phyloP scores from a whole-genome alignment of 2,329 filamentous ascomycete genomes.

The Clarireedia hainanense region DNA sequence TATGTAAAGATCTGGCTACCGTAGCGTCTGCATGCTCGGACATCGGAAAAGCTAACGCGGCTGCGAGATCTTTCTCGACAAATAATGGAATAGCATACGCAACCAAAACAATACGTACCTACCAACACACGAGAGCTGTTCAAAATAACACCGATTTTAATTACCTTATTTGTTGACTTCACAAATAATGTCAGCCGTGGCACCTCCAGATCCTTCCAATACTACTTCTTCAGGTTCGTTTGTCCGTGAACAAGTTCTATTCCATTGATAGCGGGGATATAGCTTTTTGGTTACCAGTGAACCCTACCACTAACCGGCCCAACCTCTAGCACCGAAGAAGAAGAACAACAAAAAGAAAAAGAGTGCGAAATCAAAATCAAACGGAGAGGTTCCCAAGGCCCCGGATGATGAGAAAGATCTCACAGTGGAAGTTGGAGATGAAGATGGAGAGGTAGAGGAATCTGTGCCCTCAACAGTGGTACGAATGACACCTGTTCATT shows the following conservation, averaged over 20 bases:
- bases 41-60: too few species aligned
- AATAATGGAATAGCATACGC: not conserved
- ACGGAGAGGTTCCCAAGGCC: slow-evolving; percentile 29
- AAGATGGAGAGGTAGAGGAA: slow-evolving; percentile 37
- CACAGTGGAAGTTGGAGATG: slow-evolving; percentile 33
- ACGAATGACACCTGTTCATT: slow-evolving; percentile 30
- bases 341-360: slow-evolving; percentile 51
- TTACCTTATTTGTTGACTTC: not conserved
- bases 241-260: not conserved
- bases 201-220: slow-evolving; percentile 24
- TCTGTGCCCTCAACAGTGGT: slow-evolving; percentile 25
- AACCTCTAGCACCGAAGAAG: slow-evolving; percentile 37
- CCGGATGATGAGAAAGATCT: slow-evolving; percentile 29
- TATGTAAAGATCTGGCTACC: not conserved
- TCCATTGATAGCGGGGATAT: slow-evolving; percentile 5
- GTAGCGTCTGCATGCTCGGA: not conserved
- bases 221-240: slow-evolving; percentile 26
- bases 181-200: slow-evolving; percentile 28
- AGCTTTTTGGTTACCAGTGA: slow-evolving; percentile 3
- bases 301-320: slow-evolving; percentile 19
- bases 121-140: not conserved
- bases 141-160: not conserved
- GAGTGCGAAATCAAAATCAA: slow-evolving; percentile 35
- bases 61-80: not conserved
- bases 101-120: not conserved